A percentile compares a stretch with the other conserved stretches of the same genome.
Conservation (phyloP, 495 filamentous ascomycete species). For the Chaetomium fimeti region DNA sequence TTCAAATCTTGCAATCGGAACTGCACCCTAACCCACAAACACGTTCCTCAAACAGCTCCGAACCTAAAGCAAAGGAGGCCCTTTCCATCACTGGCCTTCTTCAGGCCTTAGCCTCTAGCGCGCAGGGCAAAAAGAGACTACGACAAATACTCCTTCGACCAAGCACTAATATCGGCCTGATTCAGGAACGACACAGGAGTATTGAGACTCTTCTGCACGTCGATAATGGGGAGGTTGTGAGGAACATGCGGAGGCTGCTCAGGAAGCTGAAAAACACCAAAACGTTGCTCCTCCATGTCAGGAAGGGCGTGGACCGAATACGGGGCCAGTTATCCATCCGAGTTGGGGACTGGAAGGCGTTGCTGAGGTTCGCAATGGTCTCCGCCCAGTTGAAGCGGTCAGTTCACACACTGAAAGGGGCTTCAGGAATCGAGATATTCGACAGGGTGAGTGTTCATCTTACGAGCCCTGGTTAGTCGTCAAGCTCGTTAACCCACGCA, state of each 20-base stretch:
- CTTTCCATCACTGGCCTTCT: conserved; percentile 89
- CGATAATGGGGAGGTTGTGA: conserved; percentile 60
- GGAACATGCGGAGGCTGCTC: conserved; percentile 61
- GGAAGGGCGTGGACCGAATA: conserved; percentile 68
- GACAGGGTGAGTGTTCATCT: conserved; percentile 49
- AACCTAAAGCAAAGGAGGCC: conserved; percentile 76
- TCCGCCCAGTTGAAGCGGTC: conserved; percentile 66
- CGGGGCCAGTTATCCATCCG: conserved; percentile 58
- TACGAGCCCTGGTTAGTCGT: conserved; percentile 2
- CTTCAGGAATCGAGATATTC: conserved; percentile 54
- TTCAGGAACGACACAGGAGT: conserved; percentile 71
- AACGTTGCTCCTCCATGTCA: conserved; percentile 65
- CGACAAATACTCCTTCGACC: conserved; percentile 85
- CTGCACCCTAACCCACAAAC: conserved; percentile 81
- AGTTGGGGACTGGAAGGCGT: conserved; percentile 67
- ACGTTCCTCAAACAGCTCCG: conserved; percentile 67
- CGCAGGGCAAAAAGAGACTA: conserved; percentile 74
- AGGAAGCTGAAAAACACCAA: conserved; percentile 78
- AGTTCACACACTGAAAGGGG: conserved; percentile 60
- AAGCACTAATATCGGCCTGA: conserved; percentile 62
- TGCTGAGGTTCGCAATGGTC: conserved; percentile 54
- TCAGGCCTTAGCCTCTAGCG: conserved; percentile 71
- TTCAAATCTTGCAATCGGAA: conserved; percentile 85
- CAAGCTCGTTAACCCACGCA: conserved; percentile 18
- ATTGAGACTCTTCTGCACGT: conserved; percentile 67